A percentile compares a stretch with the other conserved stretches of the same genome.
Conservation (phyloP, 2,329 filamentous ascomycete genomes). For the Aphanocladium album region DNA sequence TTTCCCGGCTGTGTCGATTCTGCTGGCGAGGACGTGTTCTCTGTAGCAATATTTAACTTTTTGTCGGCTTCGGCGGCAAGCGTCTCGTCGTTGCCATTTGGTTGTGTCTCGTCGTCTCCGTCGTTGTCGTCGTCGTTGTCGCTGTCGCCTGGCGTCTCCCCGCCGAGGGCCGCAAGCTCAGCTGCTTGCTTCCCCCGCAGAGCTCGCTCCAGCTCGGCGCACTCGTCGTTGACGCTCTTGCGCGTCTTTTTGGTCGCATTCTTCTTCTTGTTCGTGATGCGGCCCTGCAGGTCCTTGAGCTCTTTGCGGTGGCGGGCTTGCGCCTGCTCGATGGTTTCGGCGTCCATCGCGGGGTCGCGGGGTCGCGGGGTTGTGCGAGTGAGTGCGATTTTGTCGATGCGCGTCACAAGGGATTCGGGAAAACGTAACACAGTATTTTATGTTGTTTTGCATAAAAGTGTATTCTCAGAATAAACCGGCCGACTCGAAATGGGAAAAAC, state of each 20-base stretch:
- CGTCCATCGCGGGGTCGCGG: constrained; percentile 22
- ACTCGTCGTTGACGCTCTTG: constrained; percentile 72
- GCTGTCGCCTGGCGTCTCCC: constrained; percentile 17
- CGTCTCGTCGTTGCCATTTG: constrained; percentile 15
- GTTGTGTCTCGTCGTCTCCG: constrained; percentile 16
- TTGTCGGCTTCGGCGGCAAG: constrained; percentile 18
- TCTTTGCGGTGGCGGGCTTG: constrained; percentile 82
- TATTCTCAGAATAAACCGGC: neutral
- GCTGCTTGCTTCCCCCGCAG: constrained; percentile 61
- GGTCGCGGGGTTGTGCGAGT: neutral
- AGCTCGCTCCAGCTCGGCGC: constrained; percentile 62
- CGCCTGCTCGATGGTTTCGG: constrained; percentile 66
- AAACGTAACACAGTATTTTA: too few relatives aligned
- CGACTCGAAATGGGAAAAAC: neutral
- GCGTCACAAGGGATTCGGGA: too few relatives aligned
- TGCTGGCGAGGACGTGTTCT: neutral
- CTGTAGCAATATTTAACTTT: constrained; percentile 18
- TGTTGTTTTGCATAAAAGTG: neutral
- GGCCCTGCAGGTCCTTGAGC: constrained; percentile 76
- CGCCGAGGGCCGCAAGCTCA: constrained; percentile 47
- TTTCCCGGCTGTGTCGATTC: constrained; percentile 38
- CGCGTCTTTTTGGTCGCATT: constrained; percentile 83
- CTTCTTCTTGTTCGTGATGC: constrained; percentile 94
- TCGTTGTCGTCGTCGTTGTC: constrained; percentile 15
- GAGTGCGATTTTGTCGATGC: neutral